Evolutionary conservation across 495 filamentous ascomycete genomes (phyloP), one percentile per base, ranked within the genome.

Genomic region (Hyaloscypha bicolor): DNA sequence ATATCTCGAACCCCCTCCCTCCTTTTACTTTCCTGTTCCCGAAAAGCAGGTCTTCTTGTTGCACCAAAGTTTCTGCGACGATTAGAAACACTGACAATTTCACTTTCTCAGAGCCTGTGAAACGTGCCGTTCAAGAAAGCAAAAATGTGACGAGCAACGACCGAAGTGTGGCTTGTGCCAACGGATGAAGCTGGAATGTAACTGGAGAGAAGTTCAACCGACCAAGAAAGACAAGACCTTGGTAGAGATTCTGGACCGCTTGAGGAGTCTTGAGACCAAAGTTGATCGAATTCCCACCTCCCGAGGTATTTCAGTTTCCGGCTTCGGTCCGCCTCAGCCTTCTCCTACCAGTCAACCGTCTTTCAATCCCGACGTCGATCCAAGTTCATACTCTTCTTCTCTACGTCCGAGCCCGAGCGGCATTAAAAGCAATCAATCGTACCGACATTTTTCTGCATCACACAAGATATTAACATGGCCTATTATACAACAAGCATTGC

Each of bases 81-180:
- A 48, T 39, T 61, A 75, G 88, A 88, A 72, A 4, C 42, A 48
- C 42, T 48, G 16, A 48, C 42, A 6, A 3, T 48, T 48, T 19
- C 42, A 48, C 16, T 48, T 16, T 48, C 16, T 48, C 42, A 48
- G 42, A 91, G 93, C 71, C 30, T 96, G 93, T 78, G 91, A 93
- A 79, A 95, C 92, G 33, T 96, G 93, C 74, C 83, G 93, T 59
- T 81, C 85, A 56, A 85, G 93, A 42, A 96, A 96, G 83, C 94
- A 95, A 77, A 93, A 92, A 80, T 96, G 93, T 75, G 93, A 95
- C 75, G 93, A 96, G 75, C 85, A 87, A 74, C 90, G 94, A 72
- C 93, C 93, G 51, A 88, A 88, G 76, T 96, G 93, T 86, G 73
- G 79, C 67, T 79, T 81, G n/a, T 85, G 78, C 75, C 80, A 81